Evolutionary conservation across 345 rosid genomes (phyloP).

Genomic region (Salix suchowensis): DNA sequence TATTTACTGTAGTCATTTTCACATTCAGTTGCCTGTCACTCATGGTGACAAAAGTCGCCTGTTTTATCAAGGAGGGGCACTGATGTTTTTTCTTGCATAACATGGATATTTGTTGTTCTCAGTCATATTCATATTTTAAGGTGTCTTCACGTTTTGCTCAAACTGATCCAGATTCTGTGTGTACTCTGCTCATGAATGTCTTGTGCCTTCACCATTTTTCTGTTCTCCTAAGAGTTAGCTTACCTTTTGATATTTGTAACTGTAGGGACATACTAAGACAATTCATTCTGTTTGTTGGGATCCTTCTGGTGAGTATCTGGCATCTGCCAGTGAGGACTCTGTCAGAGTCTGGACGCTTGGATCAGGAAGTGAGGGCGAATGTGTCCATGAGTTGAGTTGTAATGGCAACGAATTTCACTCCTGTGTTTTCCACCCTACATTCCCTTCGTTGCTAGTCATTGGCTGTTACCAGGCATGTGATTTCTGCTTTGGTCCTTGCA

Average conservation of each 20-base stretch:
- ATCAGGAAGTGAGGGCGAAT: conserved; percentile 83
- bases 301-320: conserved; percentile 74
- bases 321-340: conserved; percentile 89
- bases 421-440: conserved; percentile 82
- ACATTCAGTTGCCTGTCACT: neutral
- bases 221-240: neutral
- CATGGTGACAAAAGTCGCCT: neutral
- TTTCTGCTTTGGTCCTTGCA: neutral
- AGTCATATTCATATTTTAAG: neutral
- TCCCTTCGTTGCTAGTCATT: conserved; percentile 67
- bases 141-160: neutral
- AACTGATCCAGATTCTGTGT: neutral
- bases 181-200: neutral
- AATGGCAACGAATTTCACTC: conserved; percentile 84
- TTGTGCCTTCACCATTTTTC: too few relatives aligned
- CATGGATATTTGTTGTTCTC: neutral
- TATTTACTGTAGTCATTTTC: neutral
- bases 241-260: neutral
- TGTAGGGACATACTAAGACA: conserved; percentile 71
- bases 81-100: neutral
- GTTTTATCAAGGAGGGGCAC: neutral
- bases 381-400: conserved; percentile 80
- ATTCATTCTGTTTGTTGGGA: conserved; percentile 91
- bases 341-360: conserved; percentile 90
- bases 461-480: conserved; percentile 86